Percentiles rank a stretch among this genome's conserved stretches.
These are phyloP conservation scores for Naganishia cerealis DNA, from an alignment of 1,284 basidiomycete species.

Conservation along the genomic window DNA sequence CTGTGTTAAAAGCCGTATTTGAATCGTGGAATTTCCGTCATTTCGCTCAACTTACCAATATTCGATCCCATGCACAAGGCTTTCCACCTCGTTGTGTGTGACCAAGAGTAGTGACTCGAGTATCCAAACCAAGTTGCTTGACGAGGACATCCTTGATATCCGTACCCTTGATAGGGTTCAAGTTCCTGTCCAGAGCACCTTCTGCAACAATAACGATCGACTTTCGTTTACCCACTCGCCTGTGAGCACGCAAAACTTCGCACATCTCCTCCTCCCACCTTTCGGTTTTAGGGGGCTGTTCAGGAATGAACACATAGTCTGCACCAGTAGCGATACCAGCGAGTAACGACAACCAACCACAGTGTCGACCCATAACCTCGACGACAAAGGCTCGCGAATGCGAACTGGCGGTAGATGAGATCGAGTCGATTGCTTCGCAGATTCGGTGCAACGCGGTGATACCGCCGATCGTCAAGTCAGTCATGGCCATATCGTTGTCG, in stretches of 20 bases:
- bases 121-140: slow-evolving; percentile 85
- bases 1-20: neutral
- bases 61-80: slow-evolving; percentile 89
- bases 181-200: slow-evolving; percentile 81
- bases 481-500: slow-evolving; percentile 93
- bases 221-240: slow-evolving; percentile 89
- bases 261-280: slow-evolving; percentile 94
- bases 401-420: slow-evolving; percentile 92
- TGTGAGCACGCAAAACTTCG: slow-evolving; percentile 67
- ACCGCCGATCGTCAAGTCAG: slow-evolving; percentile 94
- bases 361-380: slow-evolving; percentile 98
- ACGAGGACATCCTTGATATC: slow-evolving; percentile 86
- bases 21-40: neutral
- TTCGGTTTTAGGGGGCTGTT: slow-evolving; percentile 73
- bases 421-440: slow-evolving; percentile 96
- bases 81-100: slow-evolving; percentile 94
- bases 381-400: slow-evolving; percentile 97
- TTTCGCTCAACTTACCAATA: slow-evolving; percentile 64
- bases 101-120: slow-evolving; percentile 94
- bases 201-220: slow-evolving; percentile 98
- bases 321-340: slow-evolving; percentile 91
- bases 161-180: slow-evolving; percentile 86
- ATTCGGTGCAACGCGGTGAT: slow-evolving; percentile 93
- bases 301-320: slow-evolving; percentile 96
- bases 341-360: slow-evolving; percentile 93